phyloP scores from a whole-genome alignment of 2,329 filamentous ascomycete species.

The Colletotrichum karsti region DNA sequence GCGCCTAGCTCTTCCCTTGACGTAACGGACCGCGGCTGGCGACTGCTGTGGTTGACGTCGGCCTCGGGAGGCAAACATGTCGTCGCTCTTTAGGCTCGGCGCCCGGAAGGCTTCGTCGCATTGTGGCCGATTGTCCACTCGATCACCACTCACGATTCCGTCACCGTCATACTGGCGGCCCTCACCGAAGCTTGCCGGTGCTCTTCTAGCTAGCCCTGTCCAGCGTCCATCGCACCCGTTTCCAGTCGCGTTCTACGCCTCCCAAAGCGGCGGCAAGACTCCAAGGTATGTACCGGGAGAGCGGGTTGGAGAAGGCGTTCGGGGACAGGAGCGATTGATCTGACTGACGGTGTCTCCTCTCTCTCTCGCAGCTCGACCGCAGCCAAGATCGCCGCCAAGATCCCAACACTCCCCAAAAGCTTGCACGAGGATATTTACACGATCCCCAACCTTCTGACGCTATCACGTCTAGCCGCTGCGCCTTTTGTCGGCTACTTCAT shows the following conservation, averaged over 20 bases:
- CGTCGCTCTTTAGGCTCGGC: constrained; percentile 3
- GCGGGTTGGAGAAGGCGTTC: background rate
- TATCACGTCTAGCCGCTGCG: constrained; percentile 83
- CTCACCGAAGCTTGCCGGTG: background rate
- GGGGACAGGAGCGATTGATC: background rate
- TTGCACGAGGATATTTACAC: constrained; percentile 93
- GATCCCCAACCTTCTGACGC: constrained; percentile 91
- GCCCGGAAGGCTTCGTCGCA: background rate
- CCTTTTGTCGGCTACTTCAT: constrained; percentile 90
- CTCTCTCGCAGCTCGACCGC: background rate
- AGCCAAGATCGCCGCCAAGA: constrained; percentile 9
- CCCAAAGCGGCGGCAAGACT: background rate
- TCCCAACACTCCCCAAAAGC: constrained; percentile 8
- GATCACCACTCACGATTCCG: background rate
- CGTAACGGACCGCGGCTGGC: background rate
- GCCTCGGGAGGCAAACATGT: background rate
- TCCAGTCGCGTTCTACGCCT: background rate
- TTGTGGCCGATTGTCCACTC: background rate
- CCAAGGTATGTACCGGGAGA: background rate
- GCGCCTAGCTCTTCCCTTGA: background rate
- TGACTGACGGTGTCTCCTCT: background rate
- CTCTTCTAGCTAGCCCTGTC: background rate
- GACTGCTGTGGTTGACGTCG: background rate
- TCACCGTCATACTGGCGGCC: background rate
- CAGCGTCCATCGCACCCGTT: background rate